A percentile compares a stretch with the other conserved stretches of the same genome.
Conservation (phyloP, 2,329 filamentous ascomycete species). For the Corniculantispora saksenae region DNA sequence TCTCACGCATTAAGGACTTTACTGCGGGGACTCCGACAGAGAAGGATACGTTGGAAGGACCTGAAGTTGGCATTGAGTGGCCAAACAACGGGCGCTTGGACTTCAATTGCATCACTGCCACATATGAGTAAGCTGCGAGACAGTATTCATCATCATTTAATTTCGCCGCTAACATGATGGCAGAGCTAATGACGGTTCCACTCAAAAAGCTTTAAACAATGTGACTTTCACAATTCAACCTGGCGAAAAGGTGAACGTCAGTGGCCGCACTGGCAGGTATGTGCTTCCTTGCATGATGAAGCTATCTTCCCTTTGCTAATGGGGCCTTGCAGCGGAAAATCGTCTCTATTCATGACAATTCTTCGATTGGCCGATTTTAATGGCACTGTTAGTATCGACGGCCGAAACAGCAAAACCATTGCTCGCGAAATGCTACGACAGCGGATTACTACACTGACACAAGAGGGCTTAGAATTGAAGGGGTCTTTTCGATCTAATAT, state of each 20-base stretch:
- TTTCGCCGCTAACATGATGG: not conserved
- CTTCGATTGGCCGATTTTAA: not conserved
- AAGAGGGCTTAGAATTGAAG: no score
- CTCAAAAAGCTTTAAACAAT: not conserved
- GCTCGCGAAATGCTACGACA: no score
- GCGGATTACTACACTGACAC: no score
- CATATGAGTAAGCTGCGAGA: not conserved
- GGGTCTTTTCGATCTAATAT: no score
- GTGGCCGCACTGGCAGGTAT: constrained; percentile 2
- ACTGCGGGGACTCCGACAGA: not conserved
- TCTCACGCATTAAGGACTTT: not conserved
- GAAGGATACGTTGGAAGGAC: not conserved
- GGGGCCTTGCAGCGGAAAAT: no score
- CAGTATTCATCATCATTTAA: not conserved
- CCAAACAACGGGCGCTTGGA: not conserved
- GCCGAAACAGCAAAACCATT: no score
- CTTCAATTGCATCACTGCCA: not conserved
- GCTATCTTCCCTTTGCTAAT: no score
- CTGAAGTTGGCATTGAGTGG: not conserved
- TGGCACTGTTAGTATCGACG: not conserved
- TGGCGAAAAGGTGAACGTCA: constrained; percentile 2
- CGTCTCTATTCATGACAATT: not conserved
- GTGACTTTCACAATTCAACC: not conserved
- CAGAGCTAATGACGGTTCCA: not conserved
- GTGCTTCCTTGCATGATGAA: not conserved